Evolutionary conservation across 345 rosid genomes (phyloP).

Genomic region (Populus nigra): DNA sequence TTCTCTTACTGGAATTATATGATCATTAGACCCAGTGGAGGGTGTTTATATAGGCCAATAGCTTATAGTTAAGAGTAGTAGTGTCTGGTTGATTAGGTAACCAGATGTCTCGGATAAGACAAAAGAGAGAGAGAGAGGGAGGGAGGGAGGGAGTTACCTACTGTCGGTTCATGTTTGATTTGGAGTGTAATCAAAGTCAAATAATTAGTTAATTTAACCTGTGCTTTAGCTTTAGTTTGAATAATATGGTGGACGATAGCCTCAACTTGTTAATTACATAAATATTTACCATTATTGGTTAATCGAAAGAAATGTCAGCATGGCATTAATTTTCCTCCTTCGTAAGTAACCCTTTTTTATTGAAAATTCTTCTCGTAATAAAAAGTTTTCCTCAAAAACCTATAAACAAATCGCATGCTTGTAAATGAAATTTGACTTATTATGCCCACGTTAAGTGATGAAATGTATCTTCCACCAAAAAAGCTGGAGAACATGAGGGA

Average conservation of each 20-base stretch:
- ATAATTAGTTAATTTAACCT: conserved; percentile 12
- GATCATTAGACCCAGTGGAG: neutral
- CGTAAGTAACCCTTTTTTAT: neutral
- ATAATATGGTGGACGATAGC: neutral
- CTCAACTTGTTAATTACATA: neutral
- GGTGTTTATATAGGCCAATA: conserved; percentile 20
- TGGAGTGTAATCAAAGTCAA: conserved; percentile 46
- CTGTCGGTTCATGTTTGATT: conserved; percentile 27
- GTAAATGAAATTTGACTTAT: neutral
- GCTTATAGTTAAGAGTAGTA: neutral
- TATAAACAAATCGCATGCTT: neutral
- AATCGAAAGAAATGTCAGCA: neutral
- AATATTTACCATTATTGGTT: neutral
- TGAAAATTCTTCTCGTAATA: neutral
- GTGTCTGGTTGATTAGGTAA: conserved; percentile 26
- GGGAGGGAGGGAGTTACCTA: conserved; percentile 21
- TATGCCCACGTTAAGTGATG: neutral
- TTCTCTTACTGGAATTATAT: neutral
- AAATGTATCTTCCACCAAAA: conserved; percentile 5
- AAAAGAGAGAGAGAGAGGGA: neutral
- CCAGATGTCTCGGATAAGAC: neutral
- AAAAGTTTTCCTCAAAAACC: neutral
- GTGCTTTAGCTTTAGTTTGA: neutral
- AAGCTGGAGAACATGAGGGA: neutral
- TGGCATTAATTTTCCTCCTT: neutral